phyloP scores from a whole-genome alignment of 495 filamentous ascomycete genomes.

The Annulohypoxylon maeteangense region DNA sequence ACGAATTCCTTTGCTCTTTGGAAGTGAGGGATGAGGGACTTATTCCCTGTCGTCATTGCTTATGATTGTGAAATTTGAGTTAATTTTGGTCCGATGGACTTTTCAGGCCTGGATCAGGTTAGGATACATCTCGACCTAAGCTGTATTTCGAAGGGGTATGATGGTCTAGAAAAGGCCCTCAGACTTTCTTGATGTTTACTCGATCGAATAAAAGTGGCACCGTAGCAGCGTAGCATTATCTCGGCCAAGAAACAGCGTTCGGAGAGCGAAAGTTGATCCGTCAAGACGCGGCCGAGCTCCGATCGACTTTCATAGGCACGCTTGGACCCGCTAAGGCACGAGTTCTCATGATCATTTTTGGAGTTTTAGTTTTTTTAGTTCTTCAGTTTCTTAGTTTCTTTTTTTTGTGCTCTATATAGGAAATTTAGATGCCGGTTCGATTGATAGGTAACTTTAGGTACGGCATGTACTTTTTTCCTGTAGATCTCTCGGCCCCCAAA shows the following conservation, averaged over 20 bases:
- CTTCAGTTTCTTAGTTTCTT: background rate
- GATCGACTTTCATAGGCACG: constrained; percentile 2
- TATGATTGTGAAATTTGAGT: constrained; percentile 20
- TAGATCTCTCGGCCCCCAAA: constrained; percentile 12
- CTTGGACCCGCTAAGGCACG: constrained; percentile 11
- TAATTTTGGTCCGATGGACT: constrained; percentile 3
- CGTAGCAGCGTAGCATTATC: constrained; percentile 33
- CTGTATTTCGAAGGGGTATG: constrained; percentile 1
- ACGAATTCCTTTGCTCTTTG: background rate
- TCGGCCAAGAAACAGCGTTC: constrained; percentile 18
- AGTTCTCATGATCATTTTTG: constrained; percentile 26
- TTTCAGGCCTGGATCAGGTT: background rate
- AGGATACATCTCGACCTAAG: constrained; percentile 9
- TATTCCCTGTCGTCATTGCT: constrained; percentile 4
- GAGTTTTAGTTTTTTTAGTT: constrained; percentile 17
- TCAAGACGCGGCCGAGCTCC: constrained; percentile 29
- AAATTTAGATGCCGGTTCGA: constrained; percentile 6
- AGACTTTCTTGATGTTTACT: constrained; percentile 11
- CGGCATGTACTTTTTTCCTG: background rate
- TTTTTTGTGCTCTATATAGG: background rate
- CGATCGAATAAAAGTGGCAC: constrained; percentile 13
- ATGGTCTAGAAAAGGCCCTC: constrained; percentile 8
- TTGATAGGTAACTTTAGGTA: constrained; percentile 7
- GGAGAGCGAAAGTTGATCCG: constrained; percentile 34
- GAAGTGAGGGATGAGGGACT: constrained; percentile 35